These are phyloP conservation scores for Colletotrichum melonis DNA, from an alignment of 2,329 filamentous ascomycete genomes.

Conservation along the genomic window DNA sequence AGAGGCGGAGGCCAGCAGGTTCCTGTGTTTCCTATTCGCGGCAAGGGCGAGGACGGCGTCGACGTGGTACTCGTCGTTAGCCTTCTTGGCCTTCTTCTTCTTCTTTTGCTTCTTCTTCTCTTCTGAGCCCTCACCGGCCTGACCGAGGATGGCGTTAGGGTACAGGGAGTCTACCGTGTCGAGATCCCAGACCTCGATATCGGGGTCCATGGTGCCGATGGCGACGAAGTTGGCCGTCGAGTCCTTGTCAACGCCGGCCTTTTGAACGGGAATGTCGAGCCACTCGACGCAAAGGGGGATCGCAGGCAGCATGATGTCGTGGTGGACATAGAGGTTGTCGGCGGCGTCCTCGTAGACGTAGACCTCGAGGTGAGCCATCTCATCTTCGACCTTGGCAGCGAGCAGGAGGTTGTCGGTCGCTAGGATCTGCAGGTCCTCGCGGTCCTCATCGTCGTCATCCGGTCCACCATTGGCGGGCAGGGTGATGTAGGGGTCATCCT, in stretches of 20 bases:
- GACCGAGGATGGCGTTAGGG: constrained; percentile 93
- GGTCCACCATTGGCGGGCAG: constrained; percentile 75
- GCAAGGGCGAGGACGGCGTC: constrained; percentile 92
- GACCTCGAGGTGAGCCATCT: constrained; percentile 94
- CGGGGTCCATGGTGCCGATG: constrained; percentile 95
- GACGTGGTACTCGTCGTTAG: constrained; percentile 92
- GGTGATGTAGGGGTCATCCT: constrained; percentile 97
- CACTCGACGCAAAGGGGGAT: constrained; percentile 97
- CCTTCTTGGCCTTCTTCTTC: constrained; percentile 89
- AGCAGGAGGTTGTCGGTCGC: constrained; percentile 93
- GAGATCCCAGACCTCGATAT: constrained; percentile 98
- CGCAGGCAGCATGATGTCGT: constrained; percentile 98
- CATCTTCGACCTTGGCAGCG: constrained; percentile 94
- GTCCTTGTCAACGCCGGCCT: constrained; percentile 70
- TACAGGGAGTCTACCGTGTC: constrained; percentile 98
- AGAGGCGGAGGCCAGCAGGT: constrained; percentile 92
- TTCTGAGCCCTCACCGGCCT: constrained; percentile 68
- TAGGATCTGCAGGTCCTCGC: constrained; percentile 93
- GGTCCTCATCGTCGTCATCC: constrained; percentile 86
- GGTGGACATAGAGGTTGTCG: constrained; percentile 98
- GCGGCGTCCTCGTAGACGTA: constrained; percentile 97
- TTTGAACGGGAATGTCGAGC: constrained; percentile 91
- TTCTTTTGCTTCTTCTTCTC: constrained; percentile 80
- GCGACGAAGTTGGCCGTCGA: constrained; percentile 90
- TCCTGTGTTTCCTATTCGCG: constrained; percentile 92